These are phyloP conservation scores for Leccinum olivaceopallidum DNA, from an alignment of 768 basidiomycete species.

Conservation along the genomic window DNA sequence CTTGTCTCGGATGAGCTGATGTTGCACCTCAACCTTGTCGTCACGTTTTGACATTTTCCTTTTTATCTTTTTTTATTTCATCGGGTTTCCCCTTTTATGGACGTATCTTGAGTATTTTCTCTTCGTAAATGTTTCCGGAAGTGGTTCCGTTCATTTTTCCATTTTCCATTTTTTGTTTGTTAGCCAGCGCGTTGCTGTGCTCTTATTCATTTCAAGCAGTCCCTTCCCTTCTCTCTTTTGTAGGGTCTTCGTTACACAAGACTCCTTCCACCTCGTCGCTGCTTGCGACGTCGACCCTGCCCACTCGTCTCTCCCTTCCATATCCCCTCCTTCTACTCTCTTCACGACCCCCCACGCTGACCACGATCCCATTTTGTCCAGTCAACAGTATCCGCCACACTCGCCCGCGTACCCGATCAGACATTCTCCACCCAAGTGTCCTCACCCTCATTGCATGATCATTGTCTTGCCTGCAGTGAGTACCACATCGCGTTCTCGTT, in stretches of 20 bases:
- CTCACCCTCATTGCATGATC: constrained; percentile 42
- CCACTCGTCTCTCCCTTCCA: constrained; percentile 21
- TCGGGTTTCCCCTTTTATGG: constrained; percentile 14
- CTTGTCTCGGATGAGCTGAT: constrained; percentile 31
- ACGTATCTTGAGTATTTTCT: constrained; percentile 15
- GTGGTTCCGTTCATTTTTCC: constrained; percentile 1
- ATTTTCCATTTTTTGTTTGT: constrained; percentile 21
- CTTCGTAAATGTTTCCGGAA: constrained; percentile 5
- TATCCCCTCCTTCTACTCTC: constrained; percentile 24
- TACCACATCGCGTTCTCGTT: constrained; percentile 15
- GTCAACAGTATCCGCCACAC: constrained; percentile 31
- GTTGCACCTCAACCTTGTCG: constrained; percentile 19
- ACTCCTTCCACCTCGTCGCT: constrained; percentile 25
- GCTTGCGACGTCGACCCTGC: constrained; percentile 21
- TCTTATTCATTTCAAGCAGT: constrained; percentile 33
- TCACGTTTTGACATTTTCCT: constrained; percentile 21
- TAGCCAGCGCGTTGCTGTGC: constrained; percentile 26
- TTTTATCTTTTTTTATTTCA: constrained; percentile 14
- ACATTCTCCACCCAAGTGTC: constrained; percentile 42
- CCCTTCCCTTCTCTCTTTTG: constrained; percentile 24
- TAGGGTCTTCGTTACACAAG: constrained; percentile 28
- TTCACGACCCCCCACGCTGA: constrained; percentile 38
- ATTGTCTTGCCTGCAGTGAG: constrained; percentile 40
- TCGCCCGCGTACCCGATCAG: constrained; percentile 32
- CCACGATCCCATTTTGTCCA: constrained; percentile 38